Conservation (phyloP, 163 green algal genomes). For the Chloromonas sp. region DNA sequence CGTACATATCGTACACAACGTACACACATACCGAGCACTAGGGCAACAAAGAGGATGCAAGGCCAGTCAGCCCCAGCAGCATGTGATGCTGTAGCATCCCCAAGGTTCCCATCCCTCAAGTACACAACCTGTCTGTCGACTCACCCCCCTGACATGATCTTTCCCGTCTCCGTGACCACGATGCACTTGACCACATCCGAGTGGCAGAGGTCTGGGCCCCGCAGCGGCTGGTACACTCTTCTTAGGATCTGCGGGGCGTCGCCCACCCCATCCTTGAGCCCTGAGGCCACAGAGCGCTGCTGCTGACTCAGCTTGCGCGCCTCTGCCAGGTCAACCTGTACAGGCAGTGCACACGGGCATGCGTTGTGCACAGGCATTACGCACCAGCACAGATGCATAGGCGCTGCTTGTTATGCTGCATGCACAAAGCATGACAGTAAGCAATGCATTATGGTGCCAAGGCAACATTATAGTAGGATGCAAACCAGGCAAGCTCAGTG, state of each 20-base stretch:
- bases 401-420: not conserved
- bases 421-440: too few relatives aligned
- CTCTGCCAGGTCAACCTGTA: conserved; percentile 42
- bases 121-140: not conserved
- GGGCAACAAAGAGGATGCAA: too few relatives aligned
- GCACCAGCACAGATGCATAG: not conserved
- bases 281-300: conserved; percentile 30
- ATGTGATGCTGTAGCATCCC: too few relatives aligned
- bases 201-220: conserved; percentile 47
- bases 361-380: not conserved
- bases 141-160: conserved; percentile 59
- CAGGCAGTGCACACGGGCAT: not conserved
- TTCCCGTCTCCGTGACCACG: conserved; percentile 55
- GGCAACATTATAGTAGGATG: too few relatives aligned
- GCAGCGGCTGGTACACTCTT: conserved; percentile 26
- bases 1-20: too few relatives aligned
- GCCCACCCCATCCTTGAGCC: conserved; percentile 17
- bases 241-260: conserved; percentile 35
- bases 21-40: too few relatives aligned
- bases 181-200: conserved; percentile 62
- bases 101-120: too few relatives aligned
- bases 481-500: too few relatives aligned
- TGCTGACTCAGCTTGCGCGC: conserved; percentile 40
- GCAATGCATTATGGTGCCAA: too few relatives aligned
- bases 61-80: too few relatives aligned